These are phyloP conservation scores for Flaveria sonorensis DNA, from an alignment of 129 eudicot species.

Conservation along the genomic window DNA sequence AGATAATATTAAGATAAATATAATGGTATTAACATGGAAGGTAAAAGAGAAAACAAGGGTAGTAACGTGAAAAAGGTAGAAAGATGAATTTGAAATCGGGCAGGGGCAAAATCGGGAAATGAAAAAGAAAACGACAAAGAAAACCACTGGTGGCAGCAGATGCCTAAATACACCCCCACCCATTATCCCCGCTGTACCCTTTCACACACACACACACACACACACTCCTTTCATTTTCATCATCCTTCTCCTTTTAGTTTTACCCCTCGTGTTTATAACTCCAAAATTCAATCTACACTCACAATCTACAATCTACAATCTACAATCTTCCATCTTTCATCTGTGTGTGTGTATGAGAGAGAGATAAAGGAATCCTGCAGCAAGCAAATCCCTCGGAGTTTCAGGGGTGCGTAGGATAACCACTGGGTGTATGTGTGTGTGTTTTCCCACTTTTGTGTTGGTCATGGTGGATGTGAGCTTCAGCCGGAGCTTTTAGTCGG, in stretches of 20 bases:
- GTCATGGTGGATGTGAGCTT: slow-evolving; percentile 31
- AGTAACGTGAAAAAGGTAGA: not conserved
- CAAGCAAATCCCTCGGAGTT: not conserved
- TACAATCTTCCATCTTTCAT: no score
- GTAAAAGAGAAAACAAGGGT: not conserved
- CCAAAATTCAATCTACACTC: slow-evolving; percentile 26
- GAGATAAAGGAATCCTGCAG: not conserved
- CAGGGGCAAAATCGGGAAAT: slow-evolving; percentile 27
- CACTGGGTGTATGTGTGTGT: not conserved
- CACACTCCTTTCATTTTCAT: slow-evolving; percentile 29
- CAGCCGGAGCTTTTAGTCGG: slow-evolving; percentile 12
- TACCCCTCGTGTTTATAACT: slow-evolving; percentile 32
- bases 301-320: no score
- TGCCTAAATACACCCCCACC: slow-evolving; percentile 23
- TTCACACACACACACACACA: slow-evolving; percentile 14
- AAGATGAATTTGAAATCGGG: slow-evolving; percentile 12
- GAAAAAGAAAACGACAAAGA: slow-evolving; percentile 26
- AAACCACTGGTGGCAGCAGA: slow-evolving; percentile 19
- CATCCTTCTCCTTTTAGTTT: not conserved
- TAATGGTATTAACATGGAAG: no score
- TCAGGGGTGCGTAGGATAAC: slow-evolving; percentile 44
- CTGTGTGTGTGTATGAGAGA: not conserved
- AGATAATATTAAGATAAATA: no score
- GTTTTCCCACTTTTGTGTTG: slow-evolving; percentile 7
- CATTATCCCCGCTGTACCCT: slow-evolving; percentile 31